phyloP scores from a whole-genome alignment of 192 early-diverging fungal genomes.

The Diversispora epigaea region DNA sequence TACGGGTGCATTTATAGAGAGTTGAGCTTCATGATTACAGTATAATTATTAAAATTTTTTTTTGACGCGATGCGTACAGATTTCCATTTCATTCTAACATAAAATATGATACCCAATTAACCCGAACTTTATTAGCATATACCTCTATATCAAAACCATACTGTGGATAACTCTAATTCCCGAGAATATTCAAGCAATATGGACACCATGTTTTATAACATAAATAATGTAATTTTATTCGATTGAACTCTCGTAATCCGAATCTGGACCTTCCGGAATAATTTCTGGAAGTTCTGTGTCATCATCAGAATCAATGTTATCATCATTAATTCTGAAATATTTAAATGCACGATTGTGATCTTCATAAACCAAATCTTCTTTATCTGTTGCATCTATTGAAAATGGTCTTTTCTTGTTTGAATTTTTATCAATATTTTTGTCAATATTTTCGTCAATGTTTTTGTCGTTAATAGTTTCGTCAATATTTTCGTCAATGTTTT shows the following conservation, averaged over 20 bases:
- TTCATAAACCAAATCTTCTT: background rate
- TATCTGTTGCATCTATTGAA: background rate
- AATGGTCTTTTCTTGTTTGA: background rate
- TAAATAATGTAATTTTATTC: background rate
- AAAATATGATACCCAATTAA: too few species aligned
- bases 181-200: too few species aligned
- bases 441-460: background rate
- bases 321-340: background rate
- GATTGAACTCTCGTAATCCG: constrained; percentile 4
- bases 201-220: too few species aligned
- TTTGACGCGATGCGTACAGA: too few species aligned
- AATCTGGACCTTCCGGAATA: constrained; percentile 22
- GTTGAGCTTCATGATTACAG: too few species aligned
- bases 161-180: too few species aligned
- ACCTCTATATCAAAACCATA: too few species aligned
- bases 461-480: background rate
- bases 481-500: too few species aligned
- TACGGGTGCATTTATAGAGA: too few species aligned
- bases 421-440: background rate
- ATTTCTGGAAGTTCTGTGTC: constrained; percentile 26
- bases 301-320: constrained; percentile 13
- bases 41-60: too few species aligned
- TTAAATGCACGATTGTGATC: background rate
- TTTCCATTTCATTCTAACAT: too few species aligned
- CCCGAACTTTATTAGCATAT: too few species aligned